Conservation (phyloP, 2,329 filamentous ascomycete species). For the Acrocalymma vagum region DNA sequence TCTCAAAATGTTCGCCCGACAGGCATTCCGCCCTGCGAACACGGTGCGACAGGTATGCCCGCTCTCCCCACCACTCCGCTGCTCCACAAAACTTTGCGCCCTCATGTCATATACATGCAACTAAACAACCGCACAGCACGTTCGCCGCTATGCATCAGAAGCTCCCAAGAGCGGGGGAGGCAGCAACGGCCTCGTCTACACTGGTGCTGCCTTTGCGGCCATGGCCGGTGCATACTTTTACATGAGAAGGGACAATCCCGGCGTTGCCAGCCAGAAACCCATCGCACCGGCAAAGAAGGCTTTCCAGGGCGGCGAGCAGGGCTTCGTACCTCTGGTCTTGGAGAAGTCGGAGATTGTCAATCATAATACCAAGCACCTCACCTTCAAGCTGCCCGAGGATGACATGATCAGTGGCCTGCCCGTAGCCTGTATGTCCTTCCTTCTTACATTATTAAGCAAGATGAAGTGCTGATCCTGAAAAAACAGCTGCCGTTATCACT, state of each 20-base stretch:
- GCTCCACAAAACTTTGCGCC: conserved; percentile 22
- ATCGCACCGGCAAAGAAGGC: conserved; percentile 56
- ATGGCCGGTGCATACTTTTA: conserved; percentile 65
- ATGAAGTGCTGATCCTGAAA: conserved; percentile 15
- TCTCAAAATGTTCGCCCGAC: conserved; percentile 53
- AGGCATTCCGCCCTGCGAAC: conserved; percentile 52
- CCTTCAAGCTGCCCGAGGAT: conserved; percentile 84
- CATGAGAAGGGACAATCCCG: conserved; percentile 38
- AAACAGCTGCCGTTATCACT: conserved; percentile 77
- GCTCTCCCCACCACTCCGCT: conserved; percentile 16
- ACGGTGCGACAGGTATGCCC: conserved; percentile 49
- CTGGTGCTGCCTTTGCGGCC: conserved; percentile 66
- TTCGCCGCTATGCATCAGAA: conserved; percentile 77
- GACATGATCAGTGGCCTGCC: conserved; percentile 85
- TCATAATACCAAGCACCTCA: conserved; percentile 93
- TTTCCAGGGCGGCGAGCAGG: conserved; percentile 88
- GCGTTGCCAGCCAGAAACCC: conserved; percentile 48
- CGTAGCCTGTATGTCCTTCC: conserved; percentile 70
- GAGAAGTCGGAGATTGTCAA: conserved; percentile 81
- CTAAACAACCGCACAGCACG: conserved; percentile 58
- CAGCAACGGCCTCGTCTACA: conserved; percentile 59
- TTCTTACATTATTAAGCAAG: not conserved
- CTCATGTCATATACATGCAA: conserved; percentile 8
- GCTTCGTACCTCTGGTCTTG: conserved; percentile 83
- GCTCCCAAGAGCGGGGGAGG: conserved; percentile 62